A percentile compares a stretch with the other conserved stretches of the same genome.
Conservation (phyloP, 441 rosid genomes). For the Croton laevigatus region DNA sequence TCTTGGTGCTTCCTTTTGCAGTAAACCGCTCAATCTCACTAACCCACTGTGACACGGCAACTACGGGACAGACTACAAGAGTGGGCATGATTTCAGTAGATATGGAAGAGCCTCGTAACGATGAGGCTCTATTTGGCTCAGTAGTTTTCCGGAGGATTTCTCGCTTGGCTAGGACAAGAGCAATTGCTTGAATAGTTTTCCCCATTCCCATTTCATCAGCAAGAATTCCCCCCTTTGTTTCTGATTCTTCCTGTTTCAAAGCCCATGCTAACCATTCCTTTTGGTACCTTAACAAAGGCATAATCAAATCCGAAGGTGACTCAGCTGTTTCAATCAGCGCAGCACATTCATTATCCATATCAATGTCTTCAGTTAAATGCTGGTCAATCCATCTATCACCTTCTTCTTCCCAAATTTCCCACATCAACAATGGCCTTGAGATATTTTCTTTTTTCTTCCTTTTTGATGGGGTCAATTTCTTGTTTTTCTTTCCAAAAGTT, state of each 20-base stretch:
- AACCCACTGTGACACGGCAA: constrained; percentile 92
- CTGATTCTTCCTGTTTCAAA: constrained; percentile 74
- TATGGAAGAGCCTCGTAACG: constrained; percentile 35
- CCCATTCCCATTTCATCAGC: constrained; percentile 99
- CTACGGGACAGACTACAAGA: constrained; percentile 90
- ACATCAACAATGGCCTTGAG: constrained; percentile 39
- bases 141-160: constrained; percentile 28
- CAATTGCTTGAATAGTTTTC: constrained; percentile 91
- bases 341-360: constrained; percentile 53
- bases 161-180: constrained; percentile 86
- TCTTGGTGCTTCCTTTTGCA: constrained; percentile 69
- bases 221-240: constrained; percentile 75
- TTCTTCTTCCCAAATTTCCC: constrained; percentile 80
- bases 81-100: constrained; percentile 42
- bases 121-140: constrained; percentile 20
- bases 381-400: constrained; percentile 62
- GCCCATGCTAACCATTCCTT: constrained; percentile 98
- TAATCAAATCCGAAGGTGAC: constrained; percentile 62
- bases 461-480: constrained; percentile 20
- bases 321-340: constrained; percentile 51
- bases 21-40: constrained; percentile 76
- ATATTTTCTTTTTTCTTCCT: constrained; percentile 29
- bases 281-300: constrained; percentile 83
- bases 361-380: constrained; percentile 47
- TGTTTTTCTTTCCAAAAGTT: constrained; percentile 6